Percentiles rank a stretch among this genome's conserved stretches.
phyloP scores from a whole-genome alignment of 2,329 filamentous ascomycete genomes.

The Chaetomium sp. region DNA sequence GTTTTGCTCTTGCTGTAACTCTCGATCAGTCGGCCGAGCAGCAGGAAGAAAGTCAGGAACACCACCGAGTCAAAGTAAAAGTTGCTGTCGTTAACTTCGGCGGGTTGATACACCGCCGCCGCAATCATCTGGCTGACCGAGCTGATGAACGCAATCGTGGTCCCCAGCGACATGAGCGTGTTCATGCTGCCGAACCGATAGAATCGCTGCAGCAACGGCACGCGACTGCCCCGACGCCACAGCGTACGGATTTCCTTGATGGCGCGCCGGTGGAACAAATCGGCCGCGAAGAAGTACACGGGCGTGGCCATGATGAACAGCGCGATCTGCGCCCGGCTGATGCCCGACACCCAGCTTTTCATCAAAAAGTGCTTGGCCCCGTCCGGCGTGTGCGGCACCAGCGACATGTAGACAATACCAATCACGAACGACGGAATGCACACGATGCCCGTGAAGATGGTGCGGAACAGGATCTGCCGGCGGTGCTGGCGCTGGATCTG shows the following conservation, averaged over 20 bases:
- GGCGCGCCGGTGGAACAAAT: conserved; percentile 74
- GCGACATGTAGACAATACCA: conserved; percentile 85
- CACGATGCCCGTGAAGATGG: conserved; percentile 60
- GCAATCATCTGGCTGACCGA: conserved; percentile 73
- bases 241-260: conserved; percentile 71
- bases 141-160: conserved; percentile 78
- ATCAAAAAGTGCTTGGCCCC: conserved; percentile 61
- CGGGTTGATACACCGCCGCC: conserved; percentile 39
- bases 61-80: conserved; percentile 92
- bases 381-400: conserved; percentile 55
- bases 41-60: conserved; percentile 82
- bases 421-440: conserved; percentile 81
- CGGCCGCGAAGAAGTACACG: conserved; percentile 79
- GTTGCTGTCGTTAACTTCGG: conserved; percentile 40
- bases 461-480: conserved; percentile 60
- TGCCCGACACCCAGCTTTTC: conserved; percentile 62
- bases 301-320: conserved; percentile 78
- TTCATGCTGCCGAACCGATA: conserved; percentile 98
- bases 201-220: conserved; percentile 67
- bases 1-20: conserved; percentile 88
- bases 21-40: conserved; percentile 69
- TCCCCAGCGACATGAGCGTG: conserved; percentile 82
- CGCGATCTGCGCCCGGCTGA: conserved; percentile 70
- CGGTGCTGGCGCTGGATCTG: conserved; percentile 66
- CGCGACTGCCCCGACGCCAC: conserved; percentile 70